Conservation (phyloP, 192 early-diverging fungal genomes). For the Polychytrium aggregatum region DNA sequence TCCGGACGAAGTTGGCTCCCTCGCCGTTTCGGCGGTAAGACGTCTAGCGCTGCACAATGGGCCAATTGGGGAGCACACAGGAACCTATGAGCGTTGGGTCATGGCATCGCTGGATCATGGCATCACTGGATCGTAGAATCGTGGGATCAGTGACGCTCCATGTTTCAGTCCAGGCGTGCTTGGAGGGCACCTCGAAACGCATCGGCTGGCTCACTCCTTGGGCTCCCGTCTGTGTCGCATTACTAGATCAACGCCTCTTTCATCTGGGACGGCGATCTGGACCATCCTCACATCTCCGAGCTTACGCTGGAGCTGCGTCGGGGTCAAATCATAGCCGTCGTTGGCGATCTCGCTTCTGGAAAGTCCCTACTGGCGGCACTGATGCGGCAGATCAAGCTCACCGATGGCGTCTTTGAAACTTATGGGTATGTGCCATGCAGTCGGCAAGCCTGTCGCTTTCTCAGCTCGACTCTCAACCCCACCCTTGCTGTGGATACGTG, state of each 20-base stretch:
- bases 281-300: slow-evolving; percentile 35
- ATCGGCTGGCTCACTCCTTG: neutral
- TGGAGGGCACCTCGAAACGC: slow-evolving; percentile 27
- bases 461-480: too few relatives aligned
- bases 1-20: too few relatives aligned
- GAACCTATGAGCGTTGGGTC: too few relatives aligned
- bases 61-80: too few relatives aligned
- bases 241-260: slow-evolving; percentile 25
- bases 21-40: too few relatives aligned
- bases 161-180: too few relatives aligned
- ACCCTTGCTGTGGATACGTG: too few relatives aligned
- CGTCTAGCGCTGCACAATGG: too few relatives aligned
- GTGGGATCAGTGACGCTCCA: too few relatives aligned
- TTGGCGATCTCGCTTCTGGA: slow-evolving; percentile 61
- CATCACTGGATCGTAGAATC: too few relatives aligned
- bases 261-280: slow-evolving; percentile 36
- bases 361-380: slow-evolving; percentile 59
- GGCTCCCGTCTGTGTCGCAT: neutral
- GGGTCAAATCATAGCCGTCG: slow-evolving; percentile 48
- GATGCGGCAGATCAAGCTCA: slow-evolving; percentile 53
- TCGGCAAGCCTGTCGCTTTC: too few relatives aligned
- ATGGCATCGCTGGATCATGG: too few relatives aligned
- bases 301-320: slow-evolving; percentile 36
- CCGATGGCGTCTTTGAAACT: slow-evolving; percentile 23
- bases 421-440: slow-evolving; percentile 21